phyloP scores from a whole-genome alignment of 2,329 filamentous ascomycete species.

The Pyricularia grisea region DNA sequence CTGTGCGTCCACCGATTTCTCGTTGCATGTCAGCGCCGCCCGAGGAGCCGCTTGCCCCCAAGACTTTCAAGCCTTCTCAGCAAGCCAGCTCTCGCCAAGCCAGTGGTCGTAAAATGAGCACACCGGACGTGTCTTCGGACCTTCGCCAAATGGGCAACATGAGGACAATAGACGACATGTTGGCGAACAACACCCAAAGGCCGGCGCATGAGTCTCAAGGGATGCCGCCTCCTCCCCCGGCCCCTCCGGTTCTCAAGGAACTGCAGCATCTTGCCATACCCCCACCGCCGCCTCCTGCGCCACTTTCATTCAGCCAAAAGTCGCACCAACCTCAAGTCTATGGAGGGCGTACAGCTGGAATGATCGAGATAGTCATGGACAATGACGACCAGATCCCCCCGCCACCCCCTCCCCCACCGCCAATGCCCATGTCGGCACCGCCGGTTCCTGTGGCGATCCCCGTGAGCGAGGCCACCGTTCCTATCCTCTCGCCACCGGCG shows the following conservation, averaged over 20 bases:
- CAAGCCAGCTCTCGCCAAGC: constrained; percentile 16
- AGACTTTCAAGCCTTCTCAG: background rate
- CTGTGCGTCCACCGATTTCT: constrained; percentile 35
- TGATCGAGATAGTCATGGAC: constrained; percentile 60
- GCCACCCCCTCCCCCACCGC: constrained; percentile 5
- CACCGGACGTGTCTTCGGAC: constrained; percentile 8
- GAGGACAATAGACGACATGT: constrained; percentile 38
- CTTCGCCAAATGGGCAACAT: constrained; percentile 28
- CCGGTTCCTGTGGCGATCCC: constrained; percentile 18
- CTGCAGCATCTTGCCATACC: constrained; percentile 52
- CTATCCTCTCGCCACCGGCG: constrained; percentile 33
- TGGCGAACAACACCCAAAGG: constrained; percentile 25
- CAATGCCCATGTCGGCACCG: constrained; percentile 15
- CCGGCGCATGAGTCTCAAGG: constrained; percentile 38
- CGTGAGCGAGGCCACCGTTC: constrained; percentile 28
- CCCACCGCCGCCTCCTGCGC: constrained; percentile 52
- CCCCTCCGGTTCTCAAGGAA: constrained; percentile 49
- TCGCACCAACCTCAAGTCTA: constrained; percentile 27
- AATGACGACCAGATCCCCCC: constrained; percentile 33
- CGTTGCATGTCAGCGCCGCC: constrained; percentile 55
- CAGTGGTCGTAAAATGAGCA: constrained; percentile 26
- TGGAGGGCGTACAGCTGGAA: constrained; percentile 37
- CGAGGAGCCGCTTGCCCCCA: constrained; percentile 28
- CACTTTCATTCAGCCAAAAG: constrained; percentile 35
- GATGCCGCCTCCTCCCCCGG: constrained; percentile 41